A percentile compares a stretch with the other conserved stretches of the same genome.
Evolutionary conservation across 352 stramenopile genomes (phyloP).

Genomic region (Elongisporangium senticosum): DNA sequence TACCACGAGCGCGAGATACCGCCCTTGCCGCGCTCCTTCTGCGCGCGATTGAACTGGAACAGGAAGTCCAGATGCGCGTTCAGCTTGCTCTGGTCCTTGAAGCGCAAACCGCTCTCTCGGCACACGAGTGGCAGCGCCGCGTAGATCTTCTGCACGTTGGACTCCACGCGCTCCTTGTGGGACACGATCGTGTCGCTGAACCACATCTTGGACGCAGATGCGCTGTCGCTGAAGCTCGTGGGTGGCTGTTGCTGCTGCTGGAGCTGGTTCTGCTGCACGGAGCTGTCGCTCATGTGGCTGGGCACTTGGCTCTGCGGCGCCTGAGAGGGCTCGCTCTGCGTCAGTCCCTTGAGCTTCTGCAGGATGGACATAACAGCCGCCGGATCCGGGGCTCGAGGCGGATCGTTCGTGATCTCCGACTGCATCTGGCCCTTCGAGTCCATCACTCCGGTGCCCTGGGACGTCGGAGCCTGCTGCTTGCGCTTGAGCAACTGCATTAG

Average conservation of each 20-base stretch:
- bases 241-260: conserved; percentile 12
- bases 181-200: conserved; percentile 79
- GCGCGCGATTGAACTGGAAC: conserved; percentile 80
- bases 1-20: conserved; percentile 82
- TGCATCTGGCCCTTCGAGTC: conserved; percentile 17
- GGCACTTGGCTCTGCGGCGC: background rate
- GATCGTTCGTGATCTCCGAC: conserved; percentile 56
- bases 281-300: conserved; percentile 11
- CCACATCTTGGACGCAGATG: conserved; percentile 64
- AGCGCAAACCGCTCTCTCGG: conserved; percentile 72
- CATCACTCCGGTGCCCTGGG: conserved; percentile 3
- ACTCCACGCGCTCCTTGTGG: conserved; percentile 82
- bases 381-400: conserved; percentile 41
- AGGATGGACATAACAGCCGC: conserved; percentile 83
- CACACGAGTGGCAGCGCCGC: conserved; percentile 75
- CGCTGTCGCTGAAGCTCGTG: conserved; percentile 24
- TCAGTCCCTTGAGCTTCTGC: conserved; percentile 72
- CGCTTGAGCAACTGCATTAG: conserved; percentile 79
- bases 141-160: conserved; percentile 84
- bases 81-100: conserved; percentile 70
- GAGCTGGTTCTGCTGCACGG: conserved; percentile 8
- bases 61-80: conserved; percentile 82
- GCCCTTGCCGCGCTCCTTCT: conserved; percentile 78
- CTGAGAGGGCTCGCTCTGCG: conserved; percentile 13
- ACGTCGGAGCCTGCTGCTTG: conserved; percentile 33